Conservation (phyloP, 2,329 filamentous ascomycete genomes). For the Graphilbum ipis-grandicollis region DNA sequence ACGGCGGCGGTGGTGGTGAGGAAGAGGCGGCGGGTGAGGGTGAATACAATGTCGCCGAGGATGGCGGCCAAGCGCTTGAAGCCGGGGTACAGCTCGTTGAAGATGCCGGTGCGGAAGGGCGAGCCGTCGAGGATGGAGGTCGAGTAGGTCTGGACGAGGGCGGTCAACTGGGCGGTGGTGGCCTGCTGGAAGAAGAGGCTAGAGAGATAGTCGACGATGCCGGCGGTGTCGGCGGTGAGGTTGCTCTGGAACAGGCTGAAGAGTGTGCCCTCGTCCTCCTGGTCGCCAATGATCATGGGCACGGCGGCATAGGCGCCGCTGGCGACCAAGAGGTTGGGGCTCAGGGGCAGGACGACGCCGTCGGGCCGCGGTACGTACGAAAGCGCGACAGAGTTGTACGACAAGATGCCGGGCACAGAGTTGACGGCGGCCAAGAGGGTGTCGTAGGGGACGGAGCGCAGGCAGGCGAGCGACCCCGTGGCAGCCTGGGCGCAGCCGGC, state of each 20-base stretch:
- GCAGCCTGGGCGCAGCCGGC: conserved; percentile 40
- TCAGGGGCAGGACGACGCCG: conserved; percentile 40
- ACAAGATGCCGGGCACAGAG: conserved; percentile 50
- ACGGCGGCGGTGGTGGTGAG: conserved; percentile 27
- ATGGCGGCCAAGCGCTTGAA: conserved; percentile 64
- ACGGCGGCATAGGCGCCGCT: conserved; percentile 31
- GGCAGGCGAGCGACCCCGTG: conserved; percentile 45
- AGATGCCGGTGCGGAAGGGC: conserved; percentile 49
- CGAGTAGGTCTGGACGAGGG: conserved; percentile 46
- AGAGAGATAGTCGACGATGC: conserved; percentile 44
- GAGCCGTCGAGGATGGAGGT: conserved; percentile 39
- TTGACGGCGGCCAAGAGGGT: conserved; percentile 49
- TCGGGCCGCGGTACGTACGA: conserved; percentile 63
- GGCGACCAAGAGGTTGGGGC: conserved; percentile 39
- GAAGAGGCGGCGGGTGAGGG: conserved; percentile 49
- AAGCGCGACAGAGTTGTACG: conserved; percentile 50
- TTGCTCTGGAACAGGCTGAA: conserved; percentile 55
- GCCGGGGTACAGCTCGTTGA: conserved; percentile 58
- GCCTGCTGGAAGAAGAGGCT: conserved; percentile 42
- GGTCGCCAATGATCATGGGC: conserved; percentile 46
- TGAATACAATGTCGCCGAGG: conserved; percentile 61
- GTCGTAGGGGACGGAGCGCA: conserved; percentile 42
- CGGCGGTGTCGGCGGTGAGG: conserved; percentile 40
- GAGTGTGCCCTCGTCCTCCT: conserved; percentile 66
- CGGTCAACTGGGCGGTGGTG: conserved; percentile 28